Conservation (phyloP, 1,284 basidiomycete species). For the Moesziomyces sp. region DNA sequence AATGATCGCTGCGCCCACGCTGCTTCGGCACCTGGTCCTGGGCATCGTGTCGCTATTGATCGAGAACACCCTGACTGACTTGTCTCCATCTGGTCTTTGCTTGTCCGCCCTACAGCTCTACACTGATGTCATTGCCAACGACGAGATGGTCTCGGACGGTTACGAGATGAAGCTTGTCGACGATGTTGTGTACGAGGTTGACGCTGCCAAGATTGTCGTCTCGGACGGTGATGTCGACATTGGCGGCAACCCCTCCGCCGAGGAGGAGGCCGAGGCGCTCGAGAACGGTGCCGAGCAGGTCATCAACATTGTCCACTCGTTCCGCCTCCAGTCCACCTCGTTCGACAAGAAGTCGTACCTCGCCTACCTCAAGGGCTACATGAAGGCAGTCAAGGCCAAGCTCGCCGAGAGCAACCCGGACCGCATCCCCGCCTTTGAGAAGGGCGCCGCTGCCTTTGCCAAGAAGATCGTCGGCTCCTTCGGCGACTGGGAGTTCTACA, state of each 20-base stretch:
- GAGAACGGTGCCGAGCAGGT: constrained; percentile 80
- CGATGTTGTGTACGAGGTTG: constrained; percentile 88
- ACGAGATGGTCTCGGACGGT: constrained; percentile 78
- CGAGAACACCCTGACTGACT: constrained; percentile 1
- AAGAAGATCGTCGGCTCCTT: constrained; percentile 86
- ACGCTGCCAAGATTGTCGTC: constrained; percentile 80
- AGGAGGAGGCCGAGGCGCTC: constrained; percentile 84
- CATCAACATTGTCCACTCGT: constrained; percentile 93
- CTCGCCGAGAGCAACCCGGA: constrained; percentile 74
- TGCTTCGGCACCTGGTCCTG: too few species aligned
- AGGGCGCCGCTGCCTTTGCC: constrained; percentile 74
- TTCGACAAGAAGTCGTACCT: constrained; percentile 96
- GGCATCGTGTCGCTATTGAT: too few species aligned
- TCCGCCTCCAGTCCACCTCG: constrained; percentile 82
- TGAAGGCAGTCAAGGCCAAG: constrained; percentile 79
- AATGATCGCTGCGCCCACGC: too few species aligned
- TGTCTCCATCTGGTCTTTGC: neutral
- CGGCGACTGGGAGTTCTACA: constrained; percentile 90
- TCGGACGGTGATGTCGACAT: constrained; percentile 91
- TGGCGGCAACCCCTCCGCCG: constrained; percentile 78
- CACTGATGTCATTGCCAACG: constrained; percentile 76
- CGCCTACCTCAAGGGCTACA: constrained; percentile 85
- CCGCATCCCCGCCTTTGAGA: constrained; percentile 83
- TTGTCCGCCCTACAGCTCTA: constrained; percentile 73
- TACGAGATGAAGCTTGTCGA: constrained; percentile 79